Conservation (phyloP, 75 land plant genomes). For the Sequoiadendron giganteum region DNA sequence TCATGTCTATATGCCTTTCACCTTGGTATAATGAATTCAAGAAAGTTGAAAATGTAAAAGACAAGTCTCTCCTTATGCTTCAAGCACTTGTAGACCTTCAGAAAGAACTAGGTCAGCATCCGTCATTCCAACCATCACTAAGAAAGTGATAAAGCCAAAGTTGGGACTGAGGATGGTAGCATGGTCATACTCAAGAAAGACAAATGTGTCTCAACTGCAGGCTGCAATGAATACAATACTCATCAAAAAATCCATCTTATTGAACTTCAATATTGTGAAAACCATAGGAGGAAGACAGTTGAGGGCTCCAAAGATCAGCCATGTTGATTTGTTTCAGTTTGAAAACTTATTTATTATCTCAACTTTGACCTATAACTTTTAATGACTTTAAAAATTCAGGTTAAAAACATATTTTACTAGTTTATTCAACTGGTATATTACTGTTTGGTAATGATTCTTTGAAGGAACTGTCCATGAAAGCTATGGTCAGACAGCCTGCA, state of each 20-base stretch:
- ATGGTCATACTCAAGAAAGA: background rate
- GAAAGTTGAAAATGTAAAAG: background rate
- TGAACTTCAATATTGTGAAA: background rate
- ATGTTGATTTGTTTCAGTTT: background rate
- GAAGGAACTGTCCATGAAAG: too few species aligned
- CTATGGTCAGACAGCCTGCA: too few species aligned
- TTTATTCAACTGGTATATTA: too few species aligned
- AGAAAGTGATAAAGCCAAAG: background rate
- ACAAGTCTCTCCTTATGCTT: background rate
- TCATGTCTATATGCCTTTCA: background rate
- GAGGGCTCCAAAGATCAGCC: background rate
- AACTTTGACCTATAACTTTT: too few species aligned
- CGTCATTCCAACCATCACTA: background rate
- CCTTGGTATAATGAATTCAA: background rate
- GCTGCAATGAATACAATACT: background rate
- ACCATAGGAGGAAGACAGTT: background rate
- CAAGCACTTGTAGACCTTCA: background rate
- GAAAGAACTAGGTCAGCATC: background rate
- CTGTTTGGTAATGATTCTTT: too few species aligned
- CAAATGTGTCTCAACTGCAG: background rate
- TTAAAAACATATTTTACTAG: background rate
- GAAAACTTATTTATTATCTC: too few species aligned
- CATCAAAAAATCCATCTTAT: background rate
- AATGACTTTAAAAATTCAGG: background rate
- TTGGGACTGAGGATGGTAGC: background rate